Conservation (phyloP, 345 rosid genomes). For the Acer campestre region DNA sequence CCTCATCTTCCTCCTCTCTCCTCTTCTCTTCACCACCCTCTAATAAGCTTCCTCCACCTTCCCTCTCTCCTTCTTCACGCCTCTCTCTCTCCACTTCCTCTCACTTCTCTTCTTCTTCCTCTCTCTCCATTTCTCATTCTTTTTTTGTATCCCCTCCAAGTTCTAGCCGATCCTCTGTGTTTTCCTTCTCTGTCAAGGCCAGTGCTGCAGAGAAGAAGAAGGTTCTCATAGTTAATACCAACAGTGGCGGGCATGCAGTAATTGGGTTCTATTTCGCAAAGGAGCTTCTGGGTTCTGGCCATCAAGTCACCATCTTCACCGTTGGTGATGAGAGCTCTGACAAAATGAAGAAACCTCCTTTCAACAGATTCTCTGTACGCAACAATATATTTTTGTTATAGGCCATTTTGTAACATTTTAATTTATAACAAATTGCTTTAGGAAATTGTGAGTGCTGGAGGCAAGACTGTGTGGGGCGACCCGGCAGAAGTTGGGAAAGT, state of each 20-base stretch:
- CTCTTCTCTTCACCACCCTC: conserved; percentile 32
- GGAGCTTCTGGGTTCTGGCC: conserved; percentile 83
- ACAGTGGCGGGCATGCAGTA: conserved; percentile 90
- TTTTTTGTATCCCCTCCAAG: conserved; percentile 23
- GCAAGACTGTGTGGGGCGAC: conserved; percentile 88
- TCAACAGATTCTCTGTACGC: conserved; percentile 72
- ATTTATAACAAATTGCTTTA: conserved; percentile 20
- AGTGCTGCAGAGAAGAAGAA: conserved; percentile 69
- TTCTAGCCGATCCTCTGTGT: conserved; percentile 27
- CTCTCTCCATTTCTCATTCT: conserved; percentile 38
- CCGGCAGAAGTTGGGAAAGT: conserved; percentile 73
- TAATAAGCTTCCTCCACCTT: conserved; percentile 33
- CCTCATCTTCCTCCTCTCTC: conserved; percentile 32
- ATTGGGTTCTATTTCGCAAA: conserved; percentile 89
- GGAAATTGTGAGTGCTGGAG: conserved; percentile 92
- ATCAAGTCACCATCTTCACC: conserved; percentile 70
- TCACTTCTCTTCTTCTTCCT: conserved; percentile 29
- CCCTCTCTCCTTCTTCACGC: conserved; percentile 27
- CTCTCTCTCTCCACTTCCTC: conserved; percentile 36
- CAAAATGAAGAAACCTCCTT: conserved; percentile 94
- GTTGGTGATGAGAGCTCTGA: conserved; percentile 86
- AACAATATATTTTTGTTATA: conserved; percentile 10
- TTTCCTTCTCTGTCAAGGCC: conserved; percentile 53
- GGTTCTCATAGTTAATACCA: conserved; percentile 82
- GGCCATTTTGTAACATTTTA: not conserved